Conservation (phyloP, 495 filamentous ascomycete genomes). For the Lophium mytilinum region DNA sequence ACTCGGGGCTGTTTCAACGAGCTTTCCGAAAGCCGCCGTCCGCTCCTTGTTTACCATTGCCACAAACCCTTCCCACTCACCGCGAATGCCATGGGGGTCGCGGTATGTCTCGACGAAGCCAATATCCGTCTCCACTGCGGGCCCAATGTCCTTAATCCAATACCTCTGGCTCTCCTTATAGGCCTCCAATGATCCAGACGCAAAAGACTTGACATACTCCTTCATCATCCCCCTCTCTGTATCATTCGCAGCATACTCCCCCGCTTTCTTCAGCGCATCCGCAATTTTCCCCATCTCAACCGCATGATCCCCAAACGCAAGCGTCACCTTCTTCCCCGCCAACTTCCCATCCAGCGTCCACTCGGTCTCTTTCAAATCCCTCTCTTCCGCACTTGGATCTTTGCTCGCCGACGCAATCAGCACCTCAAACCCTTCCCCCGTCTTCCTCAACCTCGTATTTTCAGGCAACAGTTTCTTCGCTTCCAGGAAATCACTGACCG, state of each 20-base stretch:
- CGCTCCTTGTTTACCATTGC: conserved; percentile 75
- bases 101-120: conserved; percentile 96
- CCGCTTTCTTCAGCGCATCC: conserved; percentile 60
- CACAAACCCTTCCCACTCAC: conserved; percentile 96
- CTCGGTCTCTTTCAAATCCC: conserved; percentile 58
- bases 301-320: conserved; percentile 79
- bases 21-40: conserved; percentile 77
- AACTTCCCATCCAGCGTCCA: conserved; percentile 58
- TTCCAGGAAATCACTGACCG: conserved; percentile 64
- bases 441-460: conserved; percentile 82
- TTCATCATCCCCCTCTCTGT: conserved; percentile 78
- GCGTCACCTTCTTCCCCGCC: conserved; percentile 60
- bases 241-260: conserved; percentile 70
- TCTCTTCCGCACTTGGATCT: conserved; percentile 48
- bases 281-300: conserved; percentile 76
- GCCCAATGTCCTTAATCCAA: conserved; percentile 90
- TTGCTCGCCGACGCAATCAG: conserved; percentile 69
- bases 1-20: conserved; percentile 70
- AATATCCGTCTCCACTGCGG: conserved; percentile 81
- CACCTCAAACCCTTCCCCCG: conserved; percentile 63
- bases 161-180: conserved; percentile 86
- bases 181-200: conserved; percentile 71
- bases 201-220: conserved; percentile 78
- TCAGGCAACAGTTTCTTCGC: conserved; percentile 67
- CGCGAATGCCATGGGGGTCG: conserved; percentile 83